These are phyloP conservation scores for Magnolia kwangsiensis DNA, from an alignment of 164 flowering plant genomes.

Conservation along the genomic window DNA sequence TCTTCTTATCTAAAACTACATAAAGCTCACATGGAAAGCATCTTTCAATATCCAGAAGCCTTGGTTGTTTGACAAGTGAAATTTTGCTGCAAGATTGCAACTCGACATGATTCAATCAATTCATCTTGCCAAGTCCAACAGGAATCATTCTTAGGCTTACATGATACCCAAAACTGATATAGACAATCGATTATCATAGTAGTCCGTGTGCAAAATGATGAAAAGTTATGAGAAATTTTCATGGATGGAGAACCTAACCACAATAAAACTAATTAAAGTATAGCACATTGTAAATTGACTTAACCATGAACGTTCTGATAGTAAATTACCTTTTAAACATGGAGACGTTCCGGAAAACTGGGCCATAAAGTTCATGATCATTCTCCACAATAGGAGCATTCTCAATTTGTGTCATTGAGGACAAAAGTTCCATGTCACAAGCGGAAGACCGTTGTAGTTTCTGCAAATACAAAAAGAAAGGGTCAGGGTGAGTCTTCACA, in stretches of 20 bases:
- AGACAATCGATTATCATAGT: not conserved
- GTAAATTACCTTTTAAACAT: constrained; percentile 8
- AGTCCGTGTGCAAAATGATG: not conserved
- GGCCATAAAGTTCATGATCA: constrained; percentile 7
- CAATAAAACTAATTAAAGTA: not conserved
- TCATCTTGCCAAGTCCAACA: too few species aligned
- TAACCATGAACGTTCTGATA: not conserved
- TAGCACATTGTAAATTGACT: not conserved
- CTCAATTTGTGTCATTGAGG: constrained; percentile 8
- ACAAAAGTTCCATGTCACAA: constrained; percentile 9
- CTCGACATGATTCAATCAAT: too few species aligned
- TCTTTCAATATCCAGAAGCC: not conserved
- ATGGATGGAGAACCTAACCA: not conserved
- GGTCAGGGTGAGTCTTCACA: not conserved
- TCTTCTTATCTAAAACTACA: not conserved
- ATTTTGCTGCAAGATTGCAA: too few species aligned
- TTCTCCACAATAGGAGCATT: constrained; percentile 11
- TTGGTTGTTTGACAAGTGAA: not conserved
- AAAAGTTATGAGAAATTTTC: not conserved
- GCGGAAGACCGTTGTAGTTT: constrained; percentile 9
- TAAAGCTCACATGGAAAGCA: constrained; percentile 2
- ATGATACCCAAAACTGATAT: too few species aligned
- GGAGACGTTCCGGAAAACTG: constrained; percentile 13
- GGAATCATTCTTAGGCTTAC: too few species aligned
- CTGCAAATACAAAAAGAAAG: not conserved